Conservation (phyloP, 1,139 yeast species). For the Hyphopichia fennica region DNA sequence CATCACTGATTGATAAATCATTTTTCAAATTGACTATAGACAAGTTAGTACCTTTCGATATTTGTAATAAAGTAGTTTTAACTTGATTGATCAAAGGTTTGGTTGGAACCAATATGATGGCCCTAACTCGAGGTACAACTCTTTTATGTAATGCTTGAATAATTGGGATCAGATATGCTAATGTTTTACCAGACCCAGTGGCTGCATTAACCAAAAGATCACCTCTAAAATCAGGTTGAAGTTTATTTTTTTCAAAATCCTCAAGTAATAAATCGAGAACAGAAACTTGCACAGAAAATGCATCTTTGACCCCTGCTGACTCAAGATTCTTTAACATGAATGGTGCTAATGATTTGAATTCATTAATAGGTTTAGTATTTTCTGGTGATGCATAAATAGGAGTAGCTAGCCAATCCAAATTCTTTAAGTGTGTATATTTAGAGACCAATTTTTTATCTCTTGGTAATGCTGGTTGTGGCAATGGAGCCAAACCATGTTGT, state of each 20-base stretch:
- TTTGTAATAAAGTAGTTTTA: conserved; percentile 54
- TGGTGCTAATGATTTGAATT: conserved; percentile 33
- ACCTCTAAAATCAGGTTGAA: conserved; percentile 64
- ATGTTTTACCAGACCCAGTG: conserved; percentile 95
- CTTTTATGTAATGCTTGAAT: conserved; percentile 65
- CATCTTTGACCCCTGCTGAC: conserved; percentile 46
- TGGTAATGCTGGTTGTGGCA: conserved; percentile 79
- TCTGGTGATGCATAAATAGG: conserved; percentile 59
- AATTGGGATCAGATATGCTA: conserved; percentile 85
- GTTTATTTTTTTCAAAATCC: conserved; percentile 43
- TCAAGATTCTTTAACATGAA: conserved; percentile 48
- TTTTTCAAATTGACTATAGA: conserved; percentile 57
- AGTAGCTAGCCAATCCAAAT: conserved; percentile 64
- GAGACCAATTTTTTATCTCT: conserved; percentile 45
- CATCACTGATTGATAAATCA: conserved; percentile 66
- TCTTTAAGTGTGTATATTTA: conserved; percentile 38
- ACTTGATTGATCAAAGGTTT: conserved; percentile 86
- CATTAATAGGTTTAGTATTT: conserved; percentile 38
- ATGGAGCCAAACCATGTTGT: conserved; percentile 62
- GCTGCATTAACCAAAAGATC: conserved; percentile 89
- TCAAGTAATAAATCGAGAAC: conserved; percentile 59
- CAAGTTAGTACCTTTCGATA: conserved; percentile 69
- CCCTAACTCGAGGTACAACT: conserved; percentile 71
- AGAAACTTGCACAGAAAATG: conserved; percentile 78
- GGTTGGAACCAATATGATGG: conserved; percentile 85